These are phyloP conservation scores for Fusarium fracticaudum DNA, from an alignment of 2,329 filamentous ascomycete species.

Conservation along the genomic window DNA sequence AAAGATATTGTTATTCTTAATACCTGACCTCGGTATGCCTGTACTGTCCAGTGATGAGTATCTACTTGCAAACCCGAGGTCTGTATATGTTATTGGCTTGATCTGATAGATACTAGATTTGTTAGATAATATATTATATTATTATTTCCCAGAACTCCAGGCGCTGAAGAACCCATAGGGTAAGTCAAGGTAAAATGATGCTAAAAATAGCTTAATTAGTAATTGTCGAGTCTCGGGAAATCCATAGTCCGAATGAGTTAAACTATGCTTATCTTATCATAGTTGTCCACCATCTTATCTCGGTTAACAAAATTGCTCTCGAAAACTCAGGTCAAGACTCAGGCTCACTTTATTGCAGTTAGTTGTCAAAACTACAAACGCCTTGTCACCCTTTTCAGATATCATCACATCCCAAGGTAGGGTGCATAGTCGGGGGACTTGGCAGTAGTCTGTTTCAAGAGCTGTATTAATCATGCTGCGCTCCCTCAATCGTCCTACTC, in stretches of 20 bases:
- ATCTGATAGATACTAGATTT: too few species aligned
- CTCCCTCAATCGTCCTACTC: neutral
- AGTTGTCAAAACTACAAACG: neutral
- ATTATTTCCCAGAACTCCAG: neutral
- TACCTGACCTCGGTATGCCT: rapidly evolving
- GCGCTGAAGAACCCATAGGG: neutral
- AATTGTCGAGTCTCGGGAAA: neutral
- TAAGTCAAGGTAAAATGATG: neutral
- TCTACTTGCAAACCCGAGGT: rapidly evolving
- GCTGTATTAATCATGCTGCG: neutral
- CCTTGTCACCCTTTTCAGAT: too few species aligned
- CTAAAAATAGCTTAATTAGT: neutral
- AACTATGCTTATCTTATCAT: neutral
- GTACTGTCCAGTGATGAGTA: rapidly evolving
- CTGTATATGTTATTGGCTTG: rapidly evolving
- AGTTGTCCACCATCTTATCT: neutral
- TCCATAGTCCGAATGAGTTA: neutral
- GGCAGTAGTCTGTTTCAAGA: too few species aligned
- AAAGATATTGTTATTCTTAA: rapidly evolving
- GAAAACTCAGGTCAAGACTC: neutral
- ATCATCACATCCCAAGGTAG: neutral
- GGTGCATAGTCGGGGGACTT: neutral
- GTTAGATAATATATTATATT: neutral
- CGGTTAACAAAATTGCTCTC: neutral
- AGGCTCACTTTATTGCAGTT: too few species aligned